Evolutionary conservation across 1,139 yeast genomes (phyloP).

Genomic region (Pichia inconspicua): DNA sequence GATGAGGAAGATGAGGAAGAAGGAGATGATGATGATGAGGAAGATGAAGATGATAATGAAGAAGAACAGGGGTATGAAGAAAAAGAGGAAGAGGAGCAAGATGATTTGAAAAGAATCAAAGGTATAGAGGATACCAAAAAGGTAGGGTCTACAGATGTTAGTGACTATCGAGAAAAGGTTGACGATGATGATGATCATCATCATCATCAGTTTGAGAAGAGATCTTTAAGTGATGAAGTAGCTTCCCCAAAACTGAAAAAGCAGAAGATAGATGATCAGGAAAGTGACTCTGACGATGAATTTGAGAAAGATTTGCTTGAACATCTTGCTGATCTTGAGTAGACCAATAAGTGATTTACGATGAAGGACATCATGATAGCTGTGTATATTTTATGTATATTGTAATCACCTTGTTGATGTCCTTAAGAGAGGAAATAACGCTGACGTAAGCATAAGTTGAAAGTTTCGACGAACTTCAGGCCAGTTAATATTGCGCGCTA

Average conservation of each 20-base stretch:
- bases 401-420: no score
- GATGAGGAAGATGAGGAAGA: slow-evolving; percentile 29
- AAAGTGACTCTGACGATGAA: slow-evolving; percentile 17
- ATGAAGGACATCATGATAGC: not conserved
- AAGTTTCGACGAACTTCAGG: not conserved
- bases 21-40: slow-evolving; percentile 19
- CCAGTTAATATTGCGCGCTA: not conserved
- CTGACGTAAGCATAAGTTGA: not conserved
- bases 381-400: no score
- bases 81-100: not conserved
- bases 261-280: not conserved
- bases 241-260: not conserved
- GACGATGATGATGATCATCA: not conserved
- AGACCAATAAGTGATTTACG: not conserved
- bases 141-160: not conserved
- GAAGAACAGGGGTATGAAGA: not conserved
- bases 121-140: no score
- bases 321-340: slow-evolving; percentile 27
- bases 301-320: slow-evolving; percentile 27
- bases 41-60: slow-evolving; percentile 10
- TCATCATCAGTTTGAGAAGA: not conserved
- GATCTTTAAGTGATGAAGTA: not conserved
- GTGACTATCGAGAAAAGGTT: not conserved
- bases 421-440: not conserved
- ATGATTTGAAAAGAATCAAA: no score